Percentiles rank a stretch among this genome's conserved stretches.
Conservation (phyloP, 768 basidiomycete species). For the Scleroderma citrinum region DNA sequence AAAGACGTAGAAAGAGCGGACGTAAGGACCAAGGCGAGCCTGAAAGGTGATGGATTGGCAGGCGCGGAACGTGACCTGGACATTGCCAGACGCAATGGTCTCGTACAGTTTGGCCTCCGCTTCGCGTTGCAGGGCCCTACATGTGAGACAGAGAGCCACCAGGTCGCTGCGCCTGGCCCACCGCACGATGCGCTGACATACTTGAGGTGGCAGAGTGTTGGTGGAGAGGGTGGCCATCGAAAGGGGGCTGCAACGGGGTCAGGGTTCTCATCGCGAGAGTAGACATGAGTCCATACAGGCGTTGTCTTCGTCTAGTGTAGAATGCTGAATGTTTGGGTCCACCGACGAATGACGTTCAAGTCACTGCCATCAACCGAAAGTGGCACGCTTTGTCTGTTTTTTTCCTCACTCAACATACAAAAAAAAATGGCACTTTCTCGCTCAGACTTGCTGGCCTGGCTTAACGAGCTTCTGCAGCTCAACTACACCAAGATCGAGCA, state of each 20-base stretch:
- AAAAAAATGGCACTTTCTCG: no score
- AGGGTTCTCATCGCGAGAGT: not conserved
- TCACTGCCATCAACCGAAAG: not conserved
- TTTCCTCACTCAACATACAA: slow-evolving; percentile 4
- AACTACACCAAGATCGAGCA: slow-evolving; percentile 93
- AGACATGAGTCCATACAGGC: not conserved
- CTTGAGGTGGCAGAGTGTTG: slow-evolving; percentile 35
- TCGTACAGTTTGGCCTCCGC: slow-evolving; percentile 46
- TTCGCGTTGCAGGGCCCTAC: slow-evolving; percentile 41
- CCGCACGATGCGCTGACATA: slow-evolving; percentile 37
- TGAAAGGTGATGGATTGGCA: slow-evolving; percentile 33
- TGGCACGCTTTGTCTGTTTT: slow-evolving; percentile 3
- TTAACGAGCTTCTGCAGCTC: slow-evolving; percentile 88
- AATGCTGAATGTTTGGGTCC: not conserved
- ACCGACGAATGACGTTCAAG: not conserved
- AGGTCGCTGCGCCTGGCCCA: slow-evolving; percentile 35
- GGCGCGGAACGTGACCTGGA: slow-evolving; percentile 29
- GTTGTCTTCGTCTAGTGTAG: no score
- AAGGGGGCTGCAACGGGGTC: not conserved
- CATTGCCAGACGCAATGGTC: slow-evolving; percentile 33
- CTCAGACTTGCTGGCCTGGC: slow-evolving; percentile 86
- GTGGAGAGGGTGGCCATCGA: slow-evolving; percentile 13
- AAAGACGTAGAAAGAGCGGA: slow-evolving; percentile 39
- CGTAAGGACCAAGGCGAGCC: slow-evolving; percentile 35
- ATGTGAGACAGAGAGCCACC: slow-evolving; percentile 37